Evolutionary conservation across 1,139 yeast species (phyloP).

Genomic region (Yamadazyma atmosphaerica): DNA sequence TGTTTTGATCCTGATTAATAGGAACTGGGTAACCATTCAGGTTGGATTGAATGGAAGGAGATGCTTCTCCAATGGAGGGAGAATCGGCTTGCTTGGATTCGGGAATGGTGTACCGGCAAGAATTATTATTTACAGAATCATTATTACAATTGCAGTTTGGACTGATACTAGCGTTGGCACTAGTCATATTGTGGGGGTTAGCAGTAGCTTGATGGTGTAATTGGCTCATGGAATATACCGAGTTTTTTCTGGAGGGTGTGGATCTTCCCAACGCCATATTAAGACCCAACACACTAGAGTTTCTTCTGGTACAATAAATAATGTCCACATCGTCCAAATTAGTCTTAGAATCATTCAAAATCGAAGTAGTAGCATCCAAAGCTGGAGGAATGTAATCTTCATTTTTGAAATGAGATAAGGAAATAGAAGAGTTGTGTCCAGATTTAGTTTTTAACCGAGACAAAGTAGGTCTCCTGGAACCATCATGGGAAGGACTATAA

Average conservation of each 20-base stretch:
- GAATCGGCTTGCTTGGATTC: constrained; percentile 1
- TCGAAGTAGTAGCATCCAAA: constrained; percentile 72
- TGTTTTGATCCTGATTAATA: constrained; percentile 6
- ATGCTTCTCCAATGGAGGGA: not conserved
- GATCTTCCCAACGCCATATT: constrained; percentile 61
- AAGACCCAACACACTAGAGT: constrained; percentile 56
- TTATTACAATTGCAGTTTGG: not conserved
- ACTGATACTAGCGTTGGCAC: not conserved
- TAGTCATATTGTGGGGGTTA: not conserved
- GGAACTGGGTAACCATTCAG: constrained; percentile 4
- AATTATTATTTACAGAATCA: constrained; percentile 2
- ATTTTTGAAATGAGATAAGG: constrained; percentile 31
- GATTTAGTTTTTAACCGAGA: constrained; percentile 20
- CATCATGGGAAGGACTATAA: constrained; percentile 6
- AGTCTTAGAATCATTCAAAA: constrained; percentile 55
- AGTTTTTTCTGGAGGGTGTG: constrained; percentile 43
- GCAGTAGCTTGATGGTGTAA: constrained; percentile 12
- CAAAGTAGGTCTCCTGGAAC: constrained; percentile 17
- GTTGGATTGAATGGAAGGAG: not conserved
- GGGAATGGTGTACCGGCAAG: constrained; percentile 5
- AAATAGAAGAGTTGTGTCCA: constrained; percentile 29
- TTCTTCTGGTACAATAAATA: constrained; percentile 60
- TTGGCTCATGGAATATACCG: constrained; percentile 34
- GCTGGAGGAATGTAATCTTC: constrained; percentile 83
- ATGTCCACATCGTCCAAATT: constrained; percentile 70